Evolutionary conservation across 257 asterid species (phyloP).

Genomic region (Ophiorrhiza pumila): DNA sequence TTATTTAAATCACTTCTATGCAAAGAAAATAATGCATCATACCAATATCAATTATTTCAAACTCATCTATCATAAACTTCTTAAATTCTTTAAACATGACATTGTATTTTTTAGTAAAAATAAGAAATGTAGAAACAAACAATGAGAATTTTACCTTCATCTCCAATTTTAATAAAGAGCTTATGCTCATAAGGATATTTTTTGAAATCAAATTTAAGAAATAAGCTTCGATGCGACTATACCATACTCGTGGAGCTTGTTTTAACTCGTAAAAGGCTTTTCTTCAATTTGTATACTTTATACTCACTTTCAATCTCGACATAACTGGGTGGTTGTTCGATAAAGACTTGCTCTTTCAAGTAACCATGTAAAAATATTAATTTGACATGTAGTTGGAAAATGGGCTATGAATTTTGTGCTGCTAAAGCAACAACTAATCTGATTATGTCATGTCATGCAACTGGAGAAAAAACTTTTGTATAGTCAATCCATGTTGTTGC

Average conservation of each 20-base stretch:
- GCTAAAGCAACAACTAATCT: conserved; percentile 3
- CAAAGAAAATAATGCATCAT: background rate
- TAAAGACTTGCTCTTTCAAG: conserved; percentile 3
- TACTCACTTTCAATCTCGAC: conserved; percentile 6
- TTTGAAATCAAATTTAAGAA: background rate
- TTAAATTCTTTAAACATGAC: background rate
- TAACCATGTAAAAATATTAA: conserved; percentile 7
- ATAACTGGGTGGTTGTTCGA: conserved; percentile 8
- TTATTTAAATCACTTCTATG: background rate
- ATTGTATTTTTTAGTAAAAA: background rate
- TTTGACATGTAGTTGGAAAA: background rate
- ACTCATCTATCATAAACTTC: conserved; percentile 1
- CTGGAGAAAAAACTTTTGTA: background rate
- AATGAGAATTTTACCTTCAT: background rate
- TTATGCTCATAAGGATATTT: conserved; percentile 1
- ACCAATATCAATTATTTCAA: background rate
- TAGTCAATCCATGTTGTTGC: background rate
- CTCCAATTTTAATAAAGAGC: background rate
- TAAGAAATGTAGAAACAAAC: background rate
- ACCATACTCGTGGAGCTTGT: conserved; percentile 1
- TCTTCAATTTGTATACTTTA: background rate
- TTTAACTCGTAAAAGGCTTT: background rate
- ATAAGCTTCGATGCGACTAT: background rate
- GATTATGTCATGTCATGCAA: background rate
- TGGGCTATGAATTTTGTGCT: conserved; percentile 7